phyloP scores from a whole-genome alignment of 495 filamentous ascomycete species.

The Penicillium maclennaniae region DNA sequence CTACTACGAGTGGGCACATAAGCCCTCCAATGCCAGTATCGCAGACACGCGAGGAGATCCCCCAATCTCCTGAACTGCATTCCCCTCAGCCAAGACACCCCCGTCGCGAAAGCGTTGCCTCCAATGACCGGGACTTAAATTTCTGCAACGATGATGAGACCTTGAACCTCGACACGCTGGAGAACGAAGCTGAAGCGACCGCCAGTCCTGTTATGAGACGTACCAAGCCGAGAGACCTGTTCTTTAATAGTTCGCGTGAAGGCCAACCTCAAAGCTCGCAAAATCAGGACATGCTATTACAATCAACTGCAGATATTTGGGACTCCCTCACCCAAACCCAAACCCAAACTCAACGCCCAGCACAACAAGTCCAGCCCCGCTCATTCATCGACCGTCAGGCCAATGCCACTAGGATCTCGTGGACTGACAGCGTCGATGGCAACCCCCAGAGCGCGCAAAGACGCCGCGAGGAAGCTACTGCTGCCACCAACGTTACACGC shows the following conservation, averaged over 20 bases:
- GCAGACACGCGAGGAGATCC: background rate
- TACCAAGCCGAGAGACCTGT: conserved; percentile 5
- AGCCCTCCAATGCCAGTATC: background rate
- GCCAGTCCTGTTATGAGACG: background rate
- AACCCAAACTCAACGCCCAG: background rate
- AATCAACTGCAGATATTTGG: background rate
- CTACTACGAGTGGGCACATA: background rate
- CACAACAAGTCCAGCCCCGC: conserved; percentile 5
- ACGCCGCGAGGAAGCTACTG: background rate
- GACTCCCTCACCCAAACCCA: background rate
- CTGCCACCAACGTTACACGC: conserved; percentile 10
- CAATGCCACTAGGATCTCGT: conserved; percentile 29
- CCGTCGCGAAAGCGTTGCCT: background rate
- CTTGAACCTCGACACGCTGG: conserved; percentile 3
- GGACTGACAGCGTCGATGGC: conserved; percentile 4
- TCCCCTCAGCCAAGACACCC: background rate
- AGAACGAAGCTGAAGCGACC: background rate
- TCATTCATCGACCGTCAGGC: conserved; percentile 36
- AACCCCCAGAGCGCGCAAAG: background rate
- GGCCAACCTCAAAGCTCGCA: background rate
- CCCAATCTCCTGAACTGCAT: conserved; percentile 4
- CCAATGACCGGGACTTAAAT: conserved; percentile 10
- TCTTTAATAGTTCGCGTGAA: conserved; percentile 7
- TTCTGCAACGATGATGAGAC: conserved; percentile 12
- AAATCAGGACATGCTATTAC: background rate